Percentiles rank a stretch among this genome's conserved stretches.
phyloP scores from a whole-genome alignment of 768 basidiomycete species.

The Artomyces pyxidatus region DNA sequence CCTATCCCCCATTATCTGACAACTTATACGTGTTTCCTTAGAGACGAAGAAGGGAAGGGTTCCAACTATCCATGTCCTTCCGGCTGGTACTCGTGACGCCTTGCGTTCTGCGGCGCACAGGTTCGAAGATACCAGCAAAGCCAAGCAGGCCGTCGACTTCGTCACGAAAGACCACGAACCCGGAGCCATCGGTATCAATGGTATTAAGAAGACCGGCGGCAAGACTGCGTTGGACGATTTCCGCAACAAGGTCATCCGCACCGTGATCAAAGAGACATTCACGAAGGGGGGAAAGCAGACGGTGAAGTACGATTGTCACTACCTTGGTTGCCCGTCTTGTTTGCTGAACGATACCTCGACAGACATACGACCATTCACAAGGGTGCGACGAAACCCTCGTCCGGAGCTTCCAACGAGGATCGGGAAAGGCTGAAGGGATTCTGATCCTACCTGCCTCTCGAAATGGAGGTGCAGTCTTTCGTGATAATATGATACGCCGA shows the following conservation, averaged over 20 bases:
- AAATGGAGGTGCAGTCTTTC: too few species aligned
- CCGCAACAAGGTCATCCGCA: constrained; percentile 3
- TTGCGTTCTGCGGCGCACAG: not conserved
- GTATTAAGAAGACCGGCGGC: not conserved
- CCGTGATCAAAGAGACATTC: not conserved
- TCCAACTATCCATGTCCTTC: constrained; percentile 3
- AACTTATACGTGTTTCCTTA: not conserved
- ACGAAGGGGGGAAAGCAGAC: not conserved
- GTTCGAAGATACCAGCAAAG: not conserved
- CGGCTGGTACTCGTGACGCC: not conserved
- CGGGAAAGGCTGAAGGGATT: too few species aligned
- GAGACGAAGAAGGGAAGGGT: not conserved
- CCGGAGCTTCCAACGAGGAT: too few species aligned
- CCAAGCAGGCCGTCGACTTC: not conserved
- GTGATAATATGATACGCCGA: too few species aligned
- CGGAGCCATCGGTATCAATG: constrained; percentile 1
- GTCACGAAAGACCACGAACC: constrained; percentile 8
- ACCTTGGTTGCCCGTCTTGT: too few species aligned
- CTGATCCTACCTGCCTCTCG: too few species aligned
- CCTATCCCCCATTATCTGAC: not conserved
- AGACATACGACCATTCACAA: too few species aligned
- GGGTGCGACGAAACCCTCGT: too few species aligned
- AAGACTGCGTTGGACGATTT: not conserved
- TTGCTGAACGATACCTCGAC: too few species aligned
- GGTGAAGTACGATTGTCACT: too few species aligned